phyloP scores from a whole-genome alignment of 192 early-diverging fungal genomes.

The Chytriomyces confervae region DNA sequence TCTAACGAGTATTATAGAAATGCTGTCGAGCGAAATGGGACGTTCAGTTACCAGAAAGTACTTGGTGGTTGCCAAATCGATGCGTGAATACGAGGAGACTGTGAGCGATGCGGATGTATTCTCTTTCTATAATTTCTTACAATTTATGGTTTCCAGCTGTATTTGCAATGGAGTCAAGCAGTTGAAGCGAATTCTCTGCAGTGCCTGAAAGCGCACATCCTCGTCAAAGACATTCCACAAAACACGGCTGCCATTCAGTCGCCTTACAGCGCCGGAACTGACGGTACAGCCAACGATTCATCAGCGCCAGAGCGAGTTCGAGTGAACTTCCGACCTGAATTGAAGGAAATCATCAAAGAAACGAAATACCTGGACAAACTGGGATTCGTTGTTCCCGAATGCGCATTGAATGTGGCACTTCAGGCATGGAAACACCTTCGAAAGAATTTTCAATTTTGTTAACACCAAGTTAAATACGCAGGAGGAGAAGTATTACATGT shows the following conservation, averaged over 20 bases:
- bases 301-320: slow-evolving; percentile 46
- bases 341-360: slow-evolving; percentile 68
- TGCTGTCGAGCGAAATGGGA: slow-evolving; percentile 65
- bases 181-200: slow-evolving; percentile 64
- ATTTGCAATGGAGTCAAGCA: slow-evolving; percentile 59
- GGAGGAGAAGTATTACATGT: slow-evolving; percentile 68
- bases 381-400: slow-evolving; percentile 61
- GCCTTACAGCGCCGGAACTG: not conserved
- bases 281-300: not conserved
- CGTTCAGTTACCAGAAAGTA: slow-evolving; percentile 66
- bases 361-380: slow-evolving; percentile 71
- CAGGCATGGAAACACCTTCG: slow-evolving; percentile 39
- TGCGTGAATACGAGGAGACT: slow-evolving; percentile 66
- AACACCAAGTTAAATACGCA: slow-evolving; percentile 1
- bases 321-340: slow-evolving; percentile 63
- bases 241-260: not conserved
- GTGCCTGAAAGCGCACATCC: slow-evolving; percentile 62
- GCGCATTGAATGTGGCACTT: slow-evolving; percentile 65
- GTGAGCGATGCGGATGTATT: slow-evolving; percentile 24
- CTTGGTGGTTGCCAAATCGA: slow-evolving; percentile 62
- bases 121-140: not conserved
- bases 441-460: not conserved
- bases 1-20: slow-evolving; percentile 46
- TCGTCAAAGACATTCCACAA: slow-evolving; percentile 43
- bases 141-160: slow-evolving; percentile 45